phyloP scores from a whole-genome alignment of 192 early-diverging fungal genomes.

The Entomortierella chlamydospora region DNA sequence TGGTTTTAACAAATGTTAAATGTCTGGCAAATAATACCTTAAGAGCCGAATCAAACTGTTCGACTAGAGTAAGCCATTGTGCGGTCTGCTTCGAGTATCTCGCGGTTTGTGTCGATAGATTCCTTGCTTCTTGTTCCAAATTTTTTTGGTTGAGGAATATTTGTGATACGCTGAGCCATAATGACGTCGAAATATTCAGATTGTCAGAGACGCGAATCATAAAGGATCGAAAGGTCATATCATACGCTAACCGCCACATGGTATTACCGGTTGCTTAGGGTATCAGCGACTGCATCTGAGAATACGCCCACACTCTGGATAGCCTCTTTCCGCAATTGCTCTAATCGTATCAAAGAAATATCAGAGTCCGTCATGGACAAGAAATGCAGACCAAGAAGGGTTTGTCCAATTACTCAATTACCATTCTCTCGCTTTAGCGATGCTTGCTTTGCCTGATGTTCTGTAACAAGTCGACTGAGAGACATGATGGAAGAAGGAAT shows the following conservation, averaged over 20 bases:
- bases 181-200: neutral
- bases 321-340: conserved; percentile 69
- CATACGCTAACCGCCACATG: neutral
- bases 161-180: conserved; percentile 57
- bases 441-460: conserved; percentile 71
- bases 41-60: conserved; percentile 78
- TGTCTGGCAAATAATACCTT: no score
- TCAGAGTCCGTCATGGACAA: no score
- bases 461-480: conserved; percentile 63
- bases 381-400: no score
- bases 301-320: conserved; percentile 59
- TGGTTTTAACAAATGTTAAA: no score
- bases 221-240: neutral
- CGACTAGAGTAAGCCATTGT: conserved; percentile 83
- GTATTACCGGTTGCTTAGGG: conserved; percentile 65
- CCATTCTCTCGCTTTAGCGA: conserved; percentile 63
- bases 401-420: no score
- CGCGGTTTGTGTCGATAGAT: conserved; percentile 59
- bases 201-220: neutral
- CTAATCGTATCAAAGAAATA: conserved; percentile 43
- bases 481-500: conserved; percentile 23
- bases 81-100: conserved; percentile 72
- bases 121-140: conserved; percentile 70
- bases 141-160: conserved; percentile 74
- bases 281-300: conserved; percentile 69